phyloP scores from a whole-genome alignment of 2,329 filamentous ascomycete species.

The Trichoderma sp. region DNA sequence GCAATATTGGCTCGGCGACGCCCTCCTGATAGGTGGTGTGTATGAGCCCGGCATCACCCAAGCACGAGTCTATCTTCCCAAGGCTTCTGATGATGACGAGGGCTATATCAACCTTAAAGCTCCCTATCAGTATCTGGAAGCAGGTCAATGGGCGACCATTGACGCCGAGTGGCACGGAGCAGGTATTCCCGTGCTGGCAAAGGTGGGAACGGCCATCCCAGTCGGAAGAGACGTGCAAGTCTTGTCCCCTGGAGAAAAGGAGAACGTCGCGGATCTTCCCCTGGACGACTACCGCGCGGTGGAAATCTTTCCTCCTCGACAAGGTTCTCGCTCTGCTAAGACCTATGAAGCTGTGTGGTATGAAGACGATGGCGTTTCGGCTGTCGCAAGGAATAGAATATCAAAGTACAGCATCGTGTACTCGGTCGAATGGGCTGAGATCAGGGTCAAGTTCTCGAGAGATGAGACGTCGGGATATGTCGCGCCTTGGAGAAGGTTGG shows the following conservation, averaged over 20 bases:
- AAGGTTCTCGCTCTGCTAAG: constrained; percentile 29
- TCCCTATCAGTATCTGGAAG: constrained; percentile 59
- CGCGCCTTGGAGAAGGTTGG: constrained; percentile 41
- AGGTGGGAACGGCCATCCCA: constrained; percentile 45
- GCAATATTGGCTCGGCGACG: constrained; percentile 73
- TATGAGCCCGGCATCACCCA: constrained; percentile 60
- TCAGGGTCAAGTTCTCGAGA: constrained; percentile 37
- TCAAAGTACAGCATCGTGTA: constrained; percentile 41
- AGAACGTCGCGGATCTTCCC: constrained; percentile 44
- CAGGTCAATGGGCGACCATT: constrained; percentile 46
- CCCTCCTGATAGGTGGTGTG: constrained; percentile 66
- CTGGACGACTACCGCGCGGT: constrained; percentile 48
- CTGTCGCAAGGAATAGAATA: constrained; percentile 38
- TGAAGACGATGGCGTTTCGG: constrained; percentile 45
- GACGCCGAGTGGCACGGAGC: constrained; percentile 48
- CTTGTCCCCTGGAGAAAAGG: constrained; percentile 41
- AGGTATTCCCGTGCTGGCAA: constrained; percentile 45
- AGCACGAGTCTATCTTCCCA: constrained; percentile 64
- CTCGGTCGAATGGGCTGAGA: constrained; percentile 26
- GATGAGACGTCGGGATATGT: constrained; percentile 41
- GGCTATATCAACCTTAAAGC: constrained; percentile 66
- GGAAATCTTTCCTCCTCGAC: constrained; percentile 47
- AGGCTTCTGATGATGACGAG: constrained; percentile 54
- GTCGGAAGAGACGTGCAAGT: constrained; percentile 45
- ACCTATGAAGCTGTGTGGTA: constrained; percentile 41